Conservation (phyloP, 1,284 basidiomycete genomes). For the Malassezia globosa region DNA sequence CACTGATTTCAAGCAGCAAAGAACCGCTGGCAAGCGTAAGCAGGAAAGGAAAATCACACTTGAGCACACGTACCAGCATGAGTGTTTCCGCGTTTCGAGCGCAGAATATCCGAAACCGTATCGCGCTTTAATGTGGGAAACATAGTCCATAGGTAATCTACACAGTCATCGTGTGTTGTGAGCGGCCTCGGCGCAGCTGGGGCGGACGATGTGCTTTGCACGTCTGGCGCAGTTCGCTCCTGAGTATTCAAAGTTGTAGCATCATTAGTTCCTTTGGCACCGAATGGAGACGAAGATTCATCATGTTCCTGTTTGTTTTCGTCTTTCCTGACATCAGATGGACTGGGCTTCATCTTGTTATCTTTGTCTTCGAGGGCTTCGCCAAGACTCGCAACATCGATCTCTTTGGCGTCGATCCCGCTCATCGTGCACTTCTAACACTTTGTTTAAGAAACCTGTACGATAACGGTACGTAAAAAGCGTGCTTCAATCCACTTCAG, state of each 20-base stretch:
- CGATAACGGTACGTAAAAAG: no score
- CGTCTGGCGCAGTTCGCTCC: no score
- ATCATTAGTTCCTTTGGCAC: background rate
- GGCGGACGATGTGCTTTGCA: no score
- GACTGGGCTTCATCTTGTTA: background rate
- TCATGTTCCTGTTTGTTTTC: no score
- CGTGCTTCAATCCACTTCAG: no score
- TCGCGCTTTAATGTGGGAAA: conserved; percentile 3
- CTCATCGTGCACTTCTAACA: no score
- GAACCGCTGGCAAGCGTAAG: background rate
- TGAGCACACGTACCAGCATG: conserved; percentile 9
- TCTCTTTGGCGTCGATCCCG: background rate
- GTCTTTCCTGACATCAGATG: no score
- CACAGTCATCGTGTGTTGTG: background rate
- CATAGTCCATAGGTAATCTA: conserved; percentile 7
- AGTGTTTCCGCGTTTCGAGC: background rate
- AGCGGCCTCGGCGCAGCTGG: background rate
- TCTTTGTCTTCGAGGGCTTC: background rate
- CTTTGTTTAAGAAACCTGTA: no score
- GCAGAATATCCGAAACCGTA: conserved; percentile 1
- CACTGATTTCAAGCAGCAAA: conserved; percentile 3
- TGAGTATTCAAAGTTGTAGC: no score
- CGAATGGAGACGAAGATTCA: no score
- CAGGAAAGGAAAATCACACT: background rate
- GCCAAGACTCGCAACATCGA: background rate